A percentile compares a stretch with the other conserved stretches of the same genome.
Evolutionary conservation across 2,329 filamentous ascomycete species (phyloP).

Genomic region (Aquanectria penicillioides): DNA sequence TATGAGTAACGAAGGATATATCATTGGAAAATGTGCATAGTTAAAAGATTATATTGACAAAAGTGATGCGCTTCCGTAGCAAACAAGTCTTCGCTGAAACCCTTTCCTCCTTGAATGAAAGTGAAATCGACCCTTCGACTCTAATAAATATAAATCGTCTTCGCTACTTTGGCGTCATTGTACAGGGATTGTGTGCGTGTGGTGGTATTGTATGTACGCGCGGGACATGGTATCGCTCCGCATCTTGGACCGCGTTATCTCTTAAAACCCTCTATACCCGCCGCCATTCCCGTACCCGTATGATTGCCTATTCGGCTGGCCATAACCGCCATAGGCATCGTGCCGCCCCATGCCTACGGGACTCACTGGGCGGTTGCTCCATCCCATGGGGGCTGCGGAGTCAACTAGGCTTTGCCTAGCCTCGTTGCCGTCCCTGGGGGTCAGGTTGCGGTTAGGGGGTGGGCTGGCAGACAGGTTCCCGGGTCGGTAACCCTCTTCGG

Average conservation of each 20-base stretch:
- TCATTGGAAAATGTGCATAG: slow-evolving; percentile 38
- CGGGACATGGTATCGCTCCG: slow-evolving; percentile 4
- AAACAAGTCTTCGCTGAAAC: slow-evolving; percentile 38
- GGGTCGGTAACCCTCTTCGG: slow-evolving; percentile 33
- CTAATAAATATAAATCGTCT: background rate
- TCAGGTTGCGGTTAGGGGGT: slow-evolving; percentile 50
- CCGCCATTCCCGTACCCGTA: slow-evolving; percentile 37
- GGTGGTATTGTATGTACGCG: slow-evolving; percentile 11
- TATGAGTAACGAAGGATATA: slow-evolving; percentile 37
- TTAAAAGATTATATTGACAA: slow-evolving; percentile 44
- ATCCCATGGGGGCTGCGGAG: slow-evolving; percentile 53
- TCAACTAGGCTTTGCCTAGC: slow-evolving; percentile 52
- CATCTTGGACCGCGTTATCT: slow-evolving; percentile 24
- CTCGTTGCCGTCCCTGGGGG: slow-evolving; percentile 47
- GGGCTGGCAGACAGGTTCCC: slow-evolving; percentile 39
- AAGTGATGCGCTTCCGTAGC: slow-evolving; percentile 43
- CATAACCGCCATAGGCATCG: slow-evolving; percentile 35
- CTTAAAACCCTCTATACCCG: slow-evolving; percentile 40
- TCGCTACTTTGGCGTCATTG: slow-evolving; percentile 17
- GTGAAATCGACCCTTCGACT: slow-evolving; percentile 18
- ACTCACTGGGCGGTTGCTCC: slow-evolving; percentile 38
- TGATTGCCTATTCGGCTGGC: slow-evolving; percentile 26
- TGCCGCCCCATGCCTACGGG: slow-evolving; percentile 29
- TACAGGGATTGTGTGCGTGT: slow-evolving; percentile 21
- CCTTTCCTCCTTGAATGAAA: slow-evolving; percentile 30